A percentile compares a stretch with the other conserved stretches of the same genome.
Conservation (phyloP, 2,329 filamentous ascomycete genomes). For the Paecilomyces sp. region DNA sequence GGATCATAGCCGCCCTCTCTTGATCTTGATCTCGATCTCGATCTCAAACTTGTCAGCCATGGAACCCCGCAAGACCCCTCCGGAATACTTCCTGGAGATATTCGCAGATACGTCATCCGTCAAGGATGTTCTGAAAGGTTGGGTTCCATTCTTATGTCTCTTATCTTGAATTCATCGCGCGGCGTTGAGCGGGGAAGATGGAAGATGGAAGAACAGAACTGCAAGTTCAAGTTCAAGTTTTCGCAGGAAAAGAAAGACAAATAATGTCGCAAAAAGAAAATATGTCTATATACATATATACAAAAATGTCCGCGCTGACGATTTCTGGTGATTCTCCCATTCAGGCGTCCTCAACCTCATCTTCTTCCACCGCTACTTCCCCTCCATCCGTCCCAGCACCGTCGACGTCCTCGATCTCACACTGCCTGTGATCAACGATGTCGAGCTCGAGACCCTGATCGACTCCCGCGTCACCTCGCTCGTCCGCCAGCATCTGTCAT, state of each 20-base stretch:
- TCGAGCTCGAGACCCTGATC: constrained; percentile 87
- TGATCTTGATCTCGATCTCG: background rate
- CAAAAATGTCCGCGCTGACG: constrained; percentile 3
- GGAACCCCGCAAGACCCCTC: constrained; percentile 59
- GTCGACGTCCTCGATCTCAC: constrained; percentile 87
- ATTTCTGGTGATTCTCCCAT: background rate
- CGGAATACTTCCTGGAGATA: constrained; percentile 88
- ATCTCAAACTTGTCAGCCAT: constrained; percentile 33
- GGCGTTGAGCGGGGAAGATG: too few relatives aligned
- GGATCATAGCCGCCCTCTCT: constrained; percentile 3
- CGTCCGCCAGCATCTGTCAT: constrained; percentile 64
- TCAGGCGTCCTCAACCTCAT: constrained; percentile 89
- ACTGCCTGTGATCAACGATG: constrained; percentile 80
- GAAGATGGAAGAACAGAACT: too few relatives aligned
- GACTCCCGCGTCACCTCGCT: constrained; percentile 77
- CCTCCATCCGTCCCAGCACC: constrained; percentile 70
- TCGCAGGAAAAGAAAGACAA: background rate
- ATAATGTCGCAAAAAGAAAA: background rate
- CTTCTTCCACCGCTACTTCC: constrained; percentile 98
- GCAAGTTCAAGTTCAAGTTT: too few relatives aligned
- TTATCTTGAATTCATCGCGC: background rate
- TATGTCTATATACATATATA: too few relatives aligned
- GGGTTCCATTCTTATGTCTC: constrained; percentile 11
- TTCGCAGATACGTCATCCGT: constrained; percentile 87
- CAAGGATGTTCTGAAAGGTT: constrained; percentile 88